These are phyloP conservation scores for Eucalyptus polybractea DNA, from an alignment of 345 rosid species.

Conservation along the genomic window DNA sequence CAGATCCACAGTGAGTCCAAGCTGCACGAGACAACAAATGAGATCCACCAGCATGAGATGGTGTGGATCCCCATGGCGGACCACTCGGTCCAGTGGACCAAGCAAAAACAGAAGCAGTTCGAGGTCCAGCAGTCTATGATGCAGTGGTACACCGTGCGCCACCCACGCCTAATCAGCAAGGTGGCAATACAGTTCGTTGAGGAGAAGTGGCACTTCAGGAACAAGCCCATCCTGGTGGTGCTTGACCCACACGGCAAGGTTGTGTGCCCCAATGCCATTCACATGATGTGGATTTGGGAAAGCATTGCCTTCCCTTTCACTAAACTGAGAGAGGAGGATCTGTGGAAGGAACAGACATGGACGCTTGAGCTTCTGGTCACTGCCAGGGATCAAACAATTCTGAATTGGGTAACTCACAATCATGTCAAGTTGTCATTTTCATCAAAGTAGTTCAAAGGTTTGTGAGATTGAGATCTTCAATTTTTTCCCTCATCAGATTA, in stretches of 20 bases:
- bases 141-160: conserved; percentile 67
- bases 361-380: conserved; percentile 60
- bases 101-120: conserved; percentile 20
- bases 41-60: conserved; percentile 70
- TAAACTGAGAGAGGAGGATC: conserved; percentile 48
- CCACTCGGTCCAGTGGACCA: conserved; percentile 15
- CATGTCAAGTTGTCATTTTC: neutral
- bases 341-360: conserved; percentile 70
- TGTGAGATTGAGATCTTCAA: neutral
- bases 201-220: conserved; percentile 77
- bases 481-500: conserved; percentile 16
- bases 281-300: conserved; percentile 99
- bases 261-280: conserved; percentile 68
- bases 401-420: conserved; percentile 44
- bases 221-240: conserved; percentile 79
- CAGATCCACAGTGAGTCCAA: conserved; percentile 75
- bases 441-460: neutral
- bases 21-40: conserved; percentile 31
- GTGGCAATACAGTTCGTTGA: conserved; percentile 47
- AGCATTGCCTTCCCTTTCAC: conserved; percentile 88
- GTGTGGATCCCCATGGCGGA: conserved; percentile 81
- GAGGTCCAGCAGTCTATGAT: conserved; percentile 26
- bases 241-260: conserved; percentile 79
- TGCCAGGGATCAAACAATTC: conserved; percentile 51
- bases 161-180: conserved; percentile 43